Evolutionary conservation across 2,329 filamentous ascomycete genomes (phyloP).

Genomic region (Trichophaea hybrida): DNA sequence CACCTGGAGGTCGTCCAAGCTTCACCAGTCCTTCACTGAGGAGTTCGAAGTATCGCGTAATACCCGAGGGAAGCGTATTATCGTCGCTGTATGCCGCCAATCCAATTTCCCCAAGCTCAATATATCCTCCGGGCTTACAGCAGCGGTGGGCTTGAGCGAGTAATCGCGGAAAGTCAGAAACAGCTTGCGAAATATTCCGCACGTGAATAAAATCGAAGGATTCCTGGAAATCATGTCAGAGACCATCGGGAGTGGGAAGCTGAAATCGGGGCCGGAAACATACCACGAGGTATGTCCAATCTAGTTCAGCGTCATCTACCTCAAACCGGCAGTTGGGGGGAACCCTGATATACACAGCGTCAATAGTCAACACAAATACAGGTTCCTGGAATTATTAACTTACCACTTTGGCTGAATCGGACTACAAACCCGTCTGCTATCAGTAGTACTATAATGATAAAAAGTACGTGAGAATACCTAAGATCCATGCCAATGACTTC

Average conservation of each 20-base stretch:
- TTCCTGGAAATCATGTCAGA: neutral
- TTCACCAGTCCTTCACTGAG: neutral
- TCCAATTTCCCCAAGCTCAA: constrained; percentile 33
- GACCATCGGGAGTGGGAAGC: constrained; percentile 24
- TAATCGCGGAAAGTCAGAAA: constrained; percentile 21
- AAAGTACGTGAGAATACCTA: neutral
- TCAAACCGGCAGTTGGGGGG: too few relatives aligned
- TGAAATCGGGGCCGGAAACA: constrained; percentile 18
- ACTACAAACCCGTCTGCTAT: neutral
- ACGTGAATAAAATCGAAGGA: constrained; percentile 25
- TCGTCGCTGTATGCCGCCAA: too few relatives aligned
- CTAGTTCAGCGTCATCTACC: too few relatives aligned
- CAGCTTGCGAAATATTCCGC: constrained; percentile 44
- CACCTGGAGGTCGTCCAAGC: neutral
- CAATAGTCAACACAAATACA: constrained; percentile 27
- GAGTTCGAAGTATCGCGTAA: constrained; percentile 1
- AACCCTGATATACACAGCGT: too few relatives aligned
- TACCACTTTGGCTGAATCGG: constrained; percentile 10
- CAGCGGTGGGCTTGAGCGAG: constrained; percentile 15
- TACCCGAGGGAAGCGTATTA: constrained; percentile 5
- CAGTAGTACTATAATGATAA: neutral
- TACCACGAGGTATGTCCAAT: too few relatives aligned
- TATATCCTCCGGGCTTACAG: constrained; percentile 41
- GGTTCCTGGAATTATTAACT: constrained; percentile 26
- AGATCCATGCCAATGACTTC: neutral